Conservation (phyloP, 2,329 filamentous ascomycete genomes). For the Pseudonectria foliicola region DNA sequence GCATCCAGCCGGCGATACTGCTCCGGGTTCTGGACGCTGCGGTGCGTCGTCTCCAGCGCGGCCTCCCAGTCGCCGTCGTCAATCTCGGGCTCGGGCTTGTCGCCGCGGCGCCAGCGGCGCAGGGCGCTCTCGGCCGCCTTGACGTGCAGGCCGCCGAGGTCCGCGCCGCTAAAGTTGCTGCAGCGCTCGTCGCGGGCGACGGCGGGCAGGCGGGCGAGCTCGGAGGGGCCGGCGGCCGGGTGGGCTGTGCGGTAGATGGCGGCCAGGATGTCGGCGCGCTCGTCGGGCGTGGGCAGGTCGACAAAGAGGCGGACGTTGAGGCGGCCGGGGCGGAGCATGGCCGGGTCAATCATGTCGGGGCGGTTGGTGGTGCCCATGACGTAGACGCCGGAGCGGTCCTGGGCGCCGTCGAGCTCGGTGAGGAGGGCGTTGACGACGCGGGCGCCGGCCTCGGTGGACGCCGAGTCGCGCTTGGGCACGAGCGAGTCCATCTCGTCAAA, state of each 20-base stretch:
- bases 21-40: slow-evolving; percentile 42
- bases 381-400: slow-evolving; percentile 76
- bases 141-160: slow-evolving; percentile 41
- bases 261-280: slow-evolving; percentile 78
- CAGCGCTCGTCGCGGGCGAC: slow-evolving; percentile 64
- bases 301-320: slow-evolving; percentile 86
- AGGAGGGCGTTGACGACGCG: slow-evolving; percentile 92
- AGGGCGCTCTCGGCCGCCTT: slow-evolving; percentile 47
- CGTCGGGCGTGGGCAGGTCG: slow-evolving; percentile 69
- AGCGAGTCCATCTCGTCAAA: slow-evolving; percentile 96
- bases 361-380: slow-evolving; percentile 93
- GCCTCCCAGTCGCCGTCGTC: slow-evolving; percentile 44
- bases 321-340: slow-evolving; percentile 86
- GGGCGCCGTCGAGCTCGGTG: slow-evolving; percentile 85
- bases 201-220: slow-evolving; percentile 46
- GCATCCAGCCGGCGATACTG: slow-evolving; percentile 35
- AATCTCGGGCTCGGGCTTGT: slow-evolving; percentile 19
- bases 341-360: slow-evolving; percentile 92
- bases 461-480: slow-evolving; percentile 74
- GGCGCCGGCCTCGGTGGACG: slow-evolving; percentile 72
- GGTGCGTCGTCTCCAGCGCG: slow-evolving; percentile 40
- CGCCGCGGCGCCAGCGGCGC: slow-evolving; percentile 28
- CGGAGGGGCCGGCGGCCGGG: slow-evolving; percentile 33
- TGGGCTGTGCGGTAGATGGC: slow-evolving; percentile 51
- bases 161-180: slow-evolving; percentile 67